Conservation (phyloP, 306 rosid species). For the Ormosia emarginata region DNA sequence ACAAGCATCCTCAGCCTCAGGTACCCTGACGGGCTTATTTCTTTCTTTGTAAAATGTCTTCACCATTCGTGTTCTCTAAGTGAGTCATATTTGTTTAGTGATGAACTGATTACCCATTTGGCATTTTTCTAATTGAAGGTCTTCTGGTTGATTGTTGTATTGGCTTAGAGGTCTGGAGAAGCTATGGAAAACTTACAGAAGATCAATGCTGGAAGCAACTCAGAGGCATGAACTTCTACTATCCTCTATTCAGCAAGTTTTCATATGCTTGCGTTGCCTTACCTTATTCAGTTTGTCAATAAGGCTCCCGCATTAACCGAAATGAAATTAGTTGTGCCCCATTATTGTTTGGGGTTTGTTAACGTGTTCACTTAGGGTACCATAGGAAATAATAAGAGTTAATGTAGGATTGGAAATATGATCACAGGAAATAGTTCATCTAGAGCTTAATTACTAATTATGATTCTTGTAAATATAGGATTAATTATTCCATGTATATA, state of each 20-base stretch:
- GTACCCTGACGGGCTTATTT: not conserved
- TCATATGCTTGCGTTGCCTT: not conserved
- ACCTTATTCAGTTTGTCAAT: not conserved
- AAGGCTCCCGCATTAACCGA: not conserved
- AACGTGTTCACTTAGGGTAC: not conserved
- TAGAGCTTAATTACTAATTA: not conserved
- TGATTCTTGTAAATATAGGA: not conserved
- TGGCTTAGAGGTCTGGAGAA: slow-evolving; percentile 41
- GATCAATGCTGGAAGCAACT: slow-evolving; percentile 27
- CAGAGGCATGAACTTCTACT: slow-evolving; percentile 36
- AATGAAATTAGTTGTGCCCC: not conserved
- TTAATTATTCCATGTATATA: not conserved
- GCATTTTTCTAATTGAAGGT: slow-evolving; percentile 15
- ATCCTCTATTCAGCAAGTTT: not conserved
- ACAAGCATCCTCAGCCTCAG: slow-evolving; percentile 13
- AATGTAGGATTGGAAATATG: not conserved
- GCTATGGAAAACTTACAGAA: slow-evolving; percentile 45
- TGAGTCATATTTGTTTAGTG: not conserved
- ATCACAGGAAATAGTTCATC: not conserved
- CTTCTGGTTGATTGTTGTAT: slow-evolving; percentile 15
- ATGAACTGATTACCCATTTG: not conserved
- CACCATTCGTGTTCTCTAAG: not conserved
- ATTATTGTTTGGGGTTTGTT: not conserved
- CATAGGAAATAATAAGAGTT: not conserved
- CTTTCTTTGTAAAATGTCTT: not conserved